A percentile compares a stretch with the other conserved stretches of the same genome.
Evolutionary conservation across 2,329 filamentous ascomycete species (phyloP).

Genomic region (Simplicillium sp.): DNA sequence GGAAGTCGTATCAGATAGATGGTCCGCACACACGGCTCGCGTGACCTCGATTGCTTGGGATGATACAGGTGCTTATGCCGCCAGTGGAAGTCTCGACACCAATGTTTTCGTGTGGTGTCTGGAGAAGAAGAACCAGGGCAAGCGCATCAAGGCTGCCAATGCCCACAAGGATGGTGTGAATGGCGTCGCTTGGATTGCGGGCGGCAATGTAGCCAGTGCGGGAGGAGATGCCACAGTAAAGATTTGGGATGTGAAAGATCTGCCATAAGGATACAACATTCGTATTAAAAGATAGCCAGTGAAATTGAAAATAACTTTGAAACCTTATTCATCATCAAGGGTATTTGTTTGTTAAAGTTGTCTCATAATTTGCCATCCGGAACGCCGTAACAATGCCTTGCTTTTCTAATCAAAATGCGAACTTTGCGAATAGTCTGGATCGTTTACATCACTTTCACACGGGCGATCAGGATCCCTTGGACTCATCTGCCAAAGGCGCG

Average conservation of each 20-base stretch:
- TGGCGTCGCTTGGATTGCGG: slow-evolving; percentile 71
- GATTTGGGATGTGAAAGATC: slow-evolving; percentile 53
- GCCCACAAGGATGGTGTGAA: slow-evolving; percentile 95
- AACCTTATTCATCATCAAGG: too few relatives aligned
- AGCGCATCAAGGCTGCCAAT: slow-evolving; percentile 73
- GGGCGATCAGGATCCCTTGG: too few relatives aligned
- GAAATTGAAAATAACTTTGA: not conserved
- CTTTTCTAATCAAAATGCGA: too few relatives aligned
- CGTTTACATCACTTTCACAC: too few relatives aligned
- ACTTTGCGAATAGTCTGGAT: too few relatives aligned
- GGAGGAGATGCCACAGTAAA: slow-evolving; percentile 89
- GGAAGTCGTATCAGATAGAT: slow-evolving; percentile 67
- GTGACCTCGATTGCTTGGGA: slow-evolving; percentile 65
- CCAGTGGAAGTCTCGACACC: slow-evolving; percentile 80
- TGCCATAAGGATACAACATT: slow-evolving; percentile 11
- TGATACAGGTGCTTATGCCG: slow-evolving; percentile 63
- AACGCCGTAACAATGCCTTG: too few relatives aligned
- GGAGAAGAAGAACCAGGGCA: slow-evolving; percentile 65
- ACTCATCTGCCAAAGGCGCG: slow-evolving; percentile 13
- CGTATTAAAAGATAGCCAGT: not conserved
- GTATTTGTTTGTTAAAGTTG: too few relatives aligned
- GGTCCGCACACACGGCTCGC: slow-evolving; percentile 51
- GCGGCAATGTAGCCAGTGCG: slow-evolving; percentile 62
- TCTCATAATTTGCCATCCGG: too few relatives aligned
- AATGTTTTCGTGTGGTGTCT: slow-evolving; percentile 91